Base-by-base conservation (phyloP, 768 basidiomycete genomes). In the Neoboletus magnificus region DNA sequence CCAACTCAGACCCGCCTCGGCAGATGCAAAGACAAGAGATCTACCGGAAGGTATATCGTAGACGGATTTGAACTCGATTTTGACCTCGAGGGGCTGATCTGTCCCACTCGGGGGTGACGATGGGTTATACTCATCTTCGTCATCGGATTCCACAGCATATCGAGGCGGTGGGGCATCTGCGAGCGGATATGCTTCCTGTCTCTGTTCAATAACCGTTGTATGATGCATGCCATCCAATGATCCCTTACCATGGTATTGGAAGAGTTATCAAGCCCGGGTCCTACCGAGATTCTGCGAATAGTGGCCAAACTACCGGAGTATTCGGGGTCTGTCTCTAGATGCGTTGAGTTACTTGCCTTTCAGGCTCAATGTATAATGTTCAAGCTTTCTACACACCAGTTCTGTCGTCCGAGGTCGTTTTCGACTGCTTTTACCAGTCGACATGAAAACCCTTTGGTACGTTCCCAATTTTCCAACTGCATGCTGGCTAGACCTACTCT, bases 131-230 rank as follows among this genome's bases (percentile, higher is more conserved):
- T 86, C 83, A 49, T 86, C 85, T 56, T 84, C 84, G n/a, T 85
- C 84, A 56, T 87, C 85, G 5, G 84, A 85, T 62, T 87, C 85
- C 47, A 86, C 70, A 36, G 80, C 80, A 57, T 87, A 76, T 52
- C 85, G 78, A 35, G 85, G 82, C 2, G 85, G 82, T 4, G 73
- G 71, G 47, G 73, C 73, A 62, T 86, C 84, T 54, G 77, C 77
- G 20, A 85, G 74, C 1, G 83, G 82, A 63, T 86, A 78, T 25
- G 75, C 56, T 57, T 84, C 79, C 83, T 81, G 23, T 30, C 20
- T 35, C 22, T 23, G n/a, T n/a, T 62, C 29, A 56, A 45, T 49
- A 18, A 16, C 20, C n/a, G 47, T 23, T 42, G 6, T 25, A 27
- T 42, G 23, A 27, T 16, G n/a, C n/a, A 12, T 48, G 15, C 1